These are phyloP conservation scores for Sclerotinia minor DNA, from an alignment of 2,329 filamentous ascomycete genomes.

Conservation along the genomic window DNA sequence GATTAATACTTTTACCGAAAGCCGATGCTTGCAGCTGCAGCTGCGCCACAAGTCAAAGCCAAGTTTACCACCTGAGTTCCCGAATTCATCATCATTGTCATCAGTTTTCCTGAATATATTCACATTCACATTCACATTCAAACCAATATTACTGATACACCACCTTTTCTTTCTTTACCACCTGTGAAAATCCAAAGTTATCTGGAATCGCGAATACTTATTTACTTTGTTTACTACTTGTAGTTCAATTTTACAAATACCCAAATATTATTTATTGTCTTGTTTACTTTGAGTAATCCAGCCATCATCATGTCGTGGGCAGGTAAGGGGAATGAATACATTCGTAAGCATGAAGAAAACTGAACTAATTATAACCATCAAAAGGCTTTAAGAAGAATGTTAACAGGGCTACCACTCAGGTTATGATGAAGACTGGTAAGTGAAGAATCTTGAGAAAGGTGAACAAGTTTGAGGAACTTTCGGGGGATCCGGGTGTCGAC, in stretches of 20 bases:
- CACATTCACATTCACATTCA: conserved; percentile 10
- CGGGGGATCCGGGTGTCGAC: not conserved
- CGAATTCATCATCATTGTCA: conserved; percentile 23
- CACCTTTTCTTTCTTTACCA: conserved; percentile 2
- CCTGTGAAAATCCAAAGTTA: not conserved
- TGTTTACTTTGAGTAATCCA: conserved; percentile 18
- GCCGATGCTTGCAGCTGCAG: conserved; percentile 21
- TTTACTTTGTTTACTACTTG: not conserved
- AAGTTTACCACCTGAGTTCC: conserved; percentile 15
- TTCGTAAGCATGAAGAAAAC: conserved; percentile 24
- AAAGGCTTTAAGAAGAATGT: conserved; percentile 92
- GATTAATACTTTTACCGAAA: conserved; percentile 16
- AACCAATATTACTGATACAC: conserved; percentile 5
- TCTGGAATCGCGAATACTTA: not conserved
- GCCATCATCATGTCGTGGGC: conserved; percentile 50
- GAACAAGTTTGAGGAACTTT: not conserved
- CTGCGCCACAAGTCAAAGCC: conserved; percentile 20
- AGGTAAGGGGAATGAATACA: conserved; percentile 41
- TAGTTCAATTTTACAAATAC: conserved; percentile 4
- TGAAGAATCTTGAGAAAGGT: conserved; percentile 16
- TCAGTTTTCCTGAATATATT: conserved; percentile 19
- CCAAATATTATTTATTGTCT: not conserved
- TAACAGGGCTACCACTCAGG: conserved; percentile 97
- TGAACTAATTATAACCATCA: not conserved
- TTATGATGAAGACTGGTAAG: conserved; percentile 98